A percentile compares a stretch with the other conserved stretches of the same genome.
These are phyloP conservation scores for Stenogyne calaminthoides DNA, from an alignment of 305 asterid genomes.

Conservation along the genomic window DNA sequence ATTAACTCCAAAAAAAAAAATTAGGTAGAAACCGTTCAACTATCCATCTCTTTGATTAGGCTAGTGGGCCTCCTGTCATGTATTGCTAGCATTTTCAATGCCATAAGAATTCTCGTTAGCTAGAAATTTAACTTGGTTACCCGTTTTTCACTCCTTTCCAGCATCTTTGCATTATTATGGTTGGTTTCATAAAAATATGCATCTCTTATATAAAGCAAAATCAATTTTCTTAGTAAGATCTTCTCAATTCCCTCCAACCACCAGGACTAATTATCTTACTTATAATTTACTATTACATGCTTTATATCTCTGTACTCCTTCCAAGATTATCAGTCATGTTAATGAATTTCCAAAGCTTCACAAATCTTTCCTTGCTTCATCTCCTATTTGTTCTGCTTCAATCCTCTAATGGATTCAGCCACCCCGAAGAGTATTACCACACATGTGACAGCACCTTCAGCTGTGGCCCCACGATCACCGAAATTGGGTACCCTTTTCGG, in stretches of 20 bases:
- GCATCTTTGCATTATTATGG: not conserved
- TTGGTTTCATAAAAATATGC: constrained; percentile 2
- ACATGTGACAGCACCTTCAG: constrained; percentile 49
- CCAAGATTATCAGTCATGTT: constrained; percentile 16
- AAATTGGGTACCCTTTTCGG: constrained; percentile 62
- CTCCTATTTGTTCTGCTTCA: constrained; percentile 32
- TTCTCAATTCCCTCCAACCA: constrained; percentile 18
- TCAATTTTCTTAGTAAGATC: constrained; percentile 25
- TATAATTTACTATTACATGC: not conserved
- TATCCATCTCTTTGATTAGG: constrained; percentile 16
- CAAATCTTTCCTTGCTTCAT: constrained; percentile 28
- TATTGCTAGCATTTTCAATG: not conserved
- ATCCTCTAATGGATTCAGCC: constrained; percentile 30
- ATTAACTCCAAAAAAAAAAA: not conserved
- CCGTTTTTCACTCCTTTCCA: not conserved
- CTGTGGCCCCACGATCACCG: constrained; percentile 51
- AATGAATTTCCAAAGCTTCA: constrained; percentile 46
- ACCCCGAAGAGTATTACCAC: constrained; percentile 31
- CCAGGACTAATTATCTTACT: not conserved
- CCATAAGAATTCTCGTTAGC: too few species aligned
- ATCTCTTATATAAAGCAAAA: constrained; percentile 10
- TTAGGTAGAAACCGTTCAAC: constrained; percentile 43
- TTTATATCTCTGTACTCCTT: not conserved
- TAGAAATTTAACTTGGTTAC: constrained; percentile 9
- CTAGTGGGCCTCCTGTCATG: constrained; percentile 14